phyloP scores from a whole-genome alignment of 1,139 yeast genomes.

The Pichia sp. region DNA sequence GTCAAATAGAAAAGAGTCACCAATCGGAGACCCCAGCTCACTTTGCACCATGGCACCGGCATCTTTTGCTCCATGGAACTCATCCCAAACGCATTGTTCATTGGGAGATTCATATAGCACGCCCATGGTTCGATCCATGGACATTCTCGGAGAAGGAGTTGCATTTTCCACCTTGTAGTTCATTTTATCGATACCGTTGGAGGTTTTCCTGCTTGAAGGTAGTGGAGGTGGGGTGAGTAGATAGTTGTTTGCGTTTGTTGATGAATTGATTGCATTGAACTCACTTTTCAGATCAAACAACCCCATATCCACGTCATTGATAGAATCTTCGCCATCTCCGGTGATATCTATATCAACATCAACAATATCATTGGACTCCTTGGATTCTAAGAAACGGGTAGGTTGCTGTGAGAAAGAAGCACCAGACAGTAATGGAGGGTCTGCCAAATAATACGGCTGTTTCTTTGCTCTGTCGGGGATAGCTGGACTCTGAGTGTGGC shows the following conservation, averaged over 20 bases:
- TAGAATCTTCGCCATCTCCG: not conserved
- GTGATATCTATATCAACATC: no score
- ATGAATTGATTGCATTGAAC: slow-evolving; percentile 6
- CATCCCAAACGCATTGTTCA: slow-evolving; percentile 12
- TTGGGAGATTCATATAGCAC: slow-evolving; percentile 13
- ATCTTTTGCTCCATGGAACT: slow-evolving; percentile 6
- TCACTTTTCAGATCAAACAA: slow-evolving; percentile 13
- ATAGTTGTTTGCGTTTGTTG: slow-evolving; percentile 1
- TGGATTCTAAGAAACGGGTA: no score
- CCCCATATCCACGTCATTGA: slow-evolving; percentile 5
- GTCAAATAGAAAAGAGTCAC: no score
- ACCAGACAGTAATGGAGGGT: no score
- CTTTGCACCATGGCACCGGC: slow-evolving; percentile 1
- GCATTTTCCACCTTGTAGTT: slow-evolving; percentile 4
- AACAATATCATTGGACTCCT: no score
- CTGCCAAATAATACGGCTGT: no score
- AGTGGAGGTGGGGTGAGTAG: slow-evolving; percentile 5
- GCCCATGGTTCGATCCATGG: slow-evolving; percentile 13
- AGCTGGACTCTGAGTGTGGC: no score
- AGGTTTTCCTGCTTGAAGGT: slow-evolving; percentile 4
- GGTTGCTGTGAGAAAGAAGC: no score
- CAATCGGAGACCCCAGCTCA: not conserved
- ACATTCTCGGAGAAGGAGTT: slow-evolving; percentile 1
- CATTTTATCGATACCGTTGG: slow-evolving; percentile 8
- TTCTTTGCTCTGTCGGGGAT: no score